Percentiles rank a stretch among this genome's conserved stretches.
These are phyloP conservation scores for Didymella keratinophila DNA, from an alignment of 2,329 filamentous ascomycete species.

Conservation along the genomic window DNA sequence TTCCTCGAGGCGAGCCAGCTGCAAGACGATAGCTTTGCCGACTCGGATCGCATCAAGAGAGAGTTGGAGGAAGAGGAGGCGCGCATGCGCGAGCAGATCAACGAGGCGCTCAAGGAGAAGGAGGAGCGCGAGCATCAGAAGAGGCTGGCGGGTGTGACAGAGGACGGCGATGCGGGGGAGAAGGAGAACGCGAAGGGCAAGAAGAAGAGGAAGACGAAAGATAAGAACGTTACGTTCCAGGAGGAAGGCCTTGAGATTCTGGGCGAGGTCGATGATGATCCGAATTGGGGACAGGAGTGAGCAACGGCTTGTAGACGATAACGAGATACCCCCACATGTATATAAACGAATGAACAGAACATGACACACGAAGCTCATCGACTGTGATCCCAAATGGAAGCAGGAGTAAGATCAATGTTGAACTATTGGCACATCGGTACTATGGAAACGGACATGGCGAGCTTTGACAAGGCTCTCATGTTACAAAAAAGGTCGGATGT, in stretches of 20 bases:
- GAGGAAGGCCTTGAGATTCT: slow-evolving; percentile 43
- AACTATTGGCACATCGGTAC: no score
- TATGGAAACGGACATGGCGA: no score
- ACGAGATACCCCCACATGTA: slow-evolving; percentile 21
- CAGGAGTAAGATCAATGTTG: no score
- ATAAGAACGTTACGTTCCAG: slow-evolving; percentile 37
- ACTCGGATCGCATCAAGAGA: slow-evolving; percentile 46
- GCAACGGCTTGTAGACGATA: background rate
- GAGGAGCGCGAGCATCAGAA: slow-evolving; percentile 50
- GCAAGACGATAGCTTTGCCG: slow-evolving; percentile 48
- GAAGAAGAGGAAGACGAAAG: slow-evolving; percentile 44
- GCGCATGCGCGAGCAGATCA: slow-evolving; percentile 48
- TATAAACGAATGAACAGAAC: background rate
- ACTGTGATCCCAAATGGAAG: no score
- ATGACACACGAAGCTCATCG: no score
- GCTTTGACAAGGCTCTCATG: no score
- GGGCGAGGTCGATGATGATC: slow-evolving; percentile 38
- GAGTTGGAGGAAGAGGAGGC: slow-evolving; percentile 38
- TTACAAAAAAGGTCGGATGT: no score
- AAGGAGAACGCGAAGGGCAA: slow-evolving; percentile 38
- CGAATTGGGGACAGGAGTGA: slow-evolving; percentile 35
- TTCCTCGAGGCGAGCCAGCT: slow-evolving; percentile 48
- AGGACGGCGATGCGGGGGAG: slow-evolving; percentile 24
- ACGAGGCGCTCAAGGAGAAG: slow-evolving; percentile 42
- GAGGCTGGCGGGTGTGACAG: slow-evolving; percentile 34